Base-by-base conservation (phyloP, 495 filamentous ascomycete genomes). In the Penicillium antarcticum region DNA sequence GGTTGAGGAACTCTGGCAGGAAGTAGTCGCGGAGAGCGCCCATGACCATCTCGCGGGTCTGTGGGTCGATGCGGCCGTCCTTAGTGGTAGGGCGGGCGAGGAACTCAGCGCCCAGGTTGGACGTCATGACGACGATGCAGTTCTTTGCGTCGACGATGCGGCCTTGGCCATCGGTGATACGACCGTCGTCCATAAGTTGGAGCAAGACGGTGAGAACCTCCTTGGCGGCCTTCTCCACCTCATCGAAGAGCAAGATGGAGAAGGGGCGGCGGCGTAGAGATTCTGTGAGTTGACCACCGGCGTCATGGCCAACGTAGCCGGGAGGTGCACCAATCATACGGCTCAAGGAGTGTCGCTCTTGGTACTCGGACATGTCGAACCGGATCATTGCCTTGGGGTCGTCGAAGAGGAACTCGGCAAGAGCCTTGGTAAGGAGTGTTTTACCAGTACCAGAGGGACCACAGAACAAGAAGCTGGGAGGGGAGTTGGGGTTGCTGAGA, bases 341-440 rank as follows among this genome's bases (percentile, higher is more conserved):
- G 61, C 89, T 95, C 19, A 98, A 83, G 1, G 92, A 89, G 71
- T 98, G 94, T 9, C 92, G 88, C 70, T 98, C 94, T 70, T 97
- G 95, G 70, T 98, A 98, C 67, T 98, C 94, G 7, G 94, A 97
- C 94, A 98, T 98, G 71, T 98, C 94, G 75, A 98, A 92, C 13
- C 94, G 89, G 63, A 98, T 95, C 94, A 98, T 98, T 14, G 91
- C 75, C 77, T 96, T 96, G 13, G 94, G 79, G 61, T 98, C 94
- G 64, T 98, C 94, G 71, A 98, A 98, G 32, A 98, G 79, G 77
- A 98, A 98, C 67, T 98, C 94, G 38, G 94, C 94, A 9, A 98
- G 80, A 8, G 91, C 91, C 70, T 98, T 98, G 50, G 92, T 96
- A 41, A 98, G 85, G 11, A 98, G 75, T 2, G 94, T 98, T 74